Evolutionary conservation across 2,329 filamentous ascomycete species (phyloP).

Genomic region (Pseudocercospora ulei): DNA sequence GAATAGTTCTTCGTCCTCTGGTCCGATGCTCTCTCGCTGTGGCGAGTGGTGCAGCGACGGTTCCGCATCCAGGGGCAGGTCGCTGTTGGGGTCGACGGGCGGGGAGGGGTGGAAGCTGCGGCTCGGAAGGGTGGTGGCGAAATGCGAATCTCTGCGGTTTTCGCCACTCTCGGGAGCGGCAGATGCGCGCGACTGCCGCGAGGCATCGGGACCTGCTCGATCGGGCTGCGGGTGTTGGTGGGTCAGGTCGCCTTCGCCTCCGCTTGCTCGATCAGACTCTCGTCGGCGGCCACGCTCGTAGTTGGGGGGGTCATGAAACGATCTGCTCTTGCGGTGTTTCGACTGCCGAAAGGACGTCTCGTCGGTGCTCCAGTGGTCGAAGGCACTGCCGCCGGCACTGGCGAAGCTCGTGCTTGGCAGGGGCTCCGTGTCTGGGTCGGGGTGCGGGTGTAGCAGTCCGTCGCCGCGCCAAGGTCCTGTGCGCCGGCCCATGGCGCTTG

Average conservation of each 20-base stretch:
- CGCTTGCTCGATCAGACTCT: conserved; percentile 44
- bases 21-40: conserved; percentile 38
- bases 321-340: conserved; percentile 39
- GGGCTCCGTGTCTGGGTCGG: conserved; percentile 24
- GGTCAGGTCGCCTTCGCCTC: conserved; percentile 33
- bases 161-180: conserved; percentile 33
- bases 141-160: conserved; percentile 45
- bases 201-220: conserved; percentile 28
- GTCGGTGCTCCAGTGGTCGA: conserved; percentile 18
- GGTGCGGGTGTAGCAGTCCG: conserved; percentile 28
- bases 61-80: conserved; percentile 30
- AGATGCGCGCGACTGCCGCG: conserved; percentile 29
- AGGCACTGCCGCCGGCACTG: conserved; percentile 13
- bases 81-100: conserved; percentile 20
- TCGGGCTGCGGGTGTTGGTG: conserved; percentile 20
- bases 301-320: conserved; percentile 93
- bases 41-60: conserved; percentile 23
- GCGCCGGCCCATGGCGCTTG: conserved; percentile 30
- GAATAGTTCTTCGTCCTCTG: conserved; percentile 83
- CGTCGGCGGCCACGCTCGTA: conserved; percentile 41
- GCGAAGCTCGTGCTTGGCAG: conserved; percentile 34
- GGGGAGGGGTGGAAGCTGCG: conserved; percentile 25
- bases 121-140: conserved; percentile 34
- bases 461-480: conserved; percentile 41
- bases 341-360: conserved; percentile 21